Conservation (phyloP, 192 early-diverging fungal species). For the Coemansia sp. region DNA sequence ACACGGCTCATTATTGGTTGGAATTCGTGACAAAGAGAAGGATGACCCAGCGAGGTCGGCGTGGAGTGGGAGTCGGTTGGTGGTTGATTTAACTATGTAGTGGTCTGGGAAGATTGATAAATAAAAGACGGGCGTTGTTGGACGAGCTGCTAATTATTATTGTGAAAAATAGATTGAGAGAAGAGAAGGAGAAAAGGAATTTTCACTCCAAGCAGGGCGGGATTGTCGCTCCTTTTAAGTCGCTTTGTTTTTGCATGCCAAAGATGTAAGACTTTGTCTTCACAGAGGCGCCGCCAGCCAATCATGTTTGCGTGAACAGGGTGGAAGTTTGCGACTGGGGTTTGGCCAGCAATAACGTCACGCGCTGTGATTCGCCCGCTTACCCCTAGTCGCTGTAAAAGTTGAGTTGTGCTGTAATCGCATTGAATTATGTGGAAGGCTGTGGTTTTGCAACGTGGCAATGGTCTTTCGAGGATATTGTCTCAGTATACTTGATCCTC, state of each 20-base stretch:
- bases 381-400: background rate
- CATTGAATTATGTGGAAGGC: background rate
- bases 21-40: background rate
- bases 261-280: background rate
- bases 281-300: background rate
- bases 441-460: slow-evolving; percentile 2
- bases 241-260: background rate
- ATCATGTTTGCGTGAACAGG: slow-evolving; percentile 6
- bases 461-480: background rate
- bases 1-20: slow-evolving; percentile 4
- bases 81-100: background rate
- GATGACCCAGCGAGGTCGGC: slow-evolving; percentile 9
- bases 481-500: background rate
- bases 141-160: background rate
- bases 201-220: background rate
- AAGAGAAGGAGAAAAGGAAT: slow-evolving; percentile 4
- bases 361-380: background rate
- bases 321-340: slow-evolving; percentile 47
- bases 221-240: background rate
- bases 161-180: background rate
- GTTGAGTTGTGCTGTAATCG: background rate
- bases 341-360: background rate
- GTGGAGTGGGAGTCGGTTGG: too few relatives aligned
- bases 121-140: too few relatives aligned
- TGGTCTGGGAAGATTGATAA: background rate